Evolutionary conservation across 2,329 filamentous ascomycete species (phyloP), one percentile per base, ranked within the genome.

Genomic region (Nigrospora osmanthi): DNA sequence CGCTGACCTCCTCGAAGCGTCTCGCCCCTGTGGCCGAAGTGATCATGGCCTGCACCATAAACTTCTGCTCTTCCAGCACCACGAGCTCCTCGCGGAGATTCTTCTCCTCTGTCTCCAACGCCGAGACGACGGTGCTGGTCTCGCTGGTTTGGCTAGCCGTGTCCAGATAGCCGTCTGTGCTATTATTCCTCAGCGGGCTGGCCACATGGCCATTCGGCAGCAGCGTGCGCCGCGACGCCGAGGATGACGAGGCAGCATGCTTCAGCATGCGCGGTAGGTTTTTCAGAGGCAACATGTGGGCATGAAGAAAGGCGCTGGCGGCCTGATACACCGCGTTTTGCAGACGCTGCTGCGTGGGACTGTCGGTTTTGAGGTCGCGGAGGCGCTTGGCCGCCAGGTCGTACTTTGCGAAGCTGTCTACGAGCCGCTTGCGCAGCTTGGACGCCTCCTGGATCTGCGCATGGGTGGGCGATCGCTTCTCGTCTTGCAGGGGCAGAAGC

Each of bases 231-330:
- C 51, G 49, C 34, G 53, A 54, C 1, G 57, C 56, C 1, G 61
- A 56, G 7, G 52, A 50, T 3, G 58, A 59, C 36, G 67, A 67
- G 9, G 67, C 66, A 43, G 69, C 70, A 3, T 58, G 57, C 19
- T 75, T 79, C 14, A 89, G 70, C 51, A 89, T 70, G 36, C 80
- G 78, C 0, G 85, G 85, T 0, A 89, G 69, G 28, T 80, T 79
- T 60, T 88, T 94, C 13, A 96, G 70, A 0, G 90, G 89, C 10
- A 96, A 75, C 87, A 96, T 94, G 57, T 96, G 88, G 4, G 89
- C 76, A 58, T 95, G 89, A 5, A 96, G 68, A 56, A 96, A 96
- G 40, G 78, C 77, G 43, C 84, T 89, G 1, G 89, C 87, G 53
- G 90, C 85, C 34, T 85, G 78, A 55, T 95, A 89, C 12, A 96